Evolutionary conservation across 2,329 filamentous ascomycete genomes (phyloP).

Genomic region (Phoma sp.): DNA sequence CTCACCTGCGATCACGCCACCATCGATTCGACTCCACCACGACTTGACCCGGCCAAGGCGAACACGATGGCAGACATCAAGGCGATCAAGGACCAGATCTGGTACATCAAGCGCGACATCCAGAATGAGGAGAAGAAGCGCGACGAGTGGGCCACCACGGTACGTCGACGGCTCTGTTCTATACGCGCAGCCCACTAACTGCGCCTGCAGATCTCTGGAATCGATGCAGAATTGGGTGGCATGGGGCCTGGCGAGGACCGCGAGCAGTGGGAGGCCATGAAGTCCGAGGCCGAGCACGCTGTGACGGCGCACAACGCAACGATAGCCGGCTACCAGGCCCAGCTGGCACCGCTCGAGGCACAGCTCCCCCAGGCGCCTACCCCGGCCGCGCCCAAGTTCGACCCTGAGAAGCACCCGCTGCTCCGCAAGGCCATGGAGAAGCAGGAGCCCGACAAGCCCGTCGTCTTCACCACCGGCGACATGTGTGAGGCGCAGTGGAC

Average conservation of each 20-base stretch:
- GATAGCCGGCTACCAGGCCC: conserved; percentile 68
- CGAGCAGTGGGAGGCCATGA: conserved; percentile 79
- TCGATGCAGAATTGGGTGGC: conserved; percentile 6
- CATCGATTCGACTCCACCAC: not conserved
- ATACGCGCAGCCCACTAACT: not conserved
- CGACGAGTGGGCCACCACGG: conserved; percentile 27
- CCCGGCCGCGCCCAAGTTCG: conserved; percentile 66
- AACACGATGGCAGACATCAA: conserved; percentile 34
- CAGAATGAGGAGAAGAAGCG: conserved; percentile 27
- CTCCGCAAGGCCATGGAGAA: conserved; percentile 60
- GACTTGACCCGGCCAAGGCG: too few relatives aligned
- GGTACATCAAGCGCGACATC: conserved; percentile 34
- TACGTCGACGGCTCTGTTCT: not conserved
- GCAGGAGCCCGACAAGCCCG: conserved; percentile 45
- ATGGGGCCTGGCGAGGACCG: conserved; percentile 78
- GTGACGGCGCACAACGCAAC: conserved; percentile 79
- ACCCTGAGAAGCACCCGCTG: conserved; percentile 79
- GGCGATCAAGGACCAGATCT: conserved; percentile 36
- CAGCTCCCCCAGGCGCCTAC: conserved; percentile 50
- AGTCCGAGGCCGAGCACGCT: conserved; percentile 80
- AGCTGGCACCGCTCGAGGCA: conserved; percentile 67
- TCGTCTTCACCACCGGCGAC: conserved; percentile 84
- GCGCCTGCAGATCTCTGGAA: conserved; percentile 6
- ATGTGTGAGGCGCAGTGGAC: conserved; percentile 89
- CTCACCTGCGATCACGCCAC: not conserved